Conservation (phyloP, 345 rosid genomes). For the Salix brachista region DNA sequence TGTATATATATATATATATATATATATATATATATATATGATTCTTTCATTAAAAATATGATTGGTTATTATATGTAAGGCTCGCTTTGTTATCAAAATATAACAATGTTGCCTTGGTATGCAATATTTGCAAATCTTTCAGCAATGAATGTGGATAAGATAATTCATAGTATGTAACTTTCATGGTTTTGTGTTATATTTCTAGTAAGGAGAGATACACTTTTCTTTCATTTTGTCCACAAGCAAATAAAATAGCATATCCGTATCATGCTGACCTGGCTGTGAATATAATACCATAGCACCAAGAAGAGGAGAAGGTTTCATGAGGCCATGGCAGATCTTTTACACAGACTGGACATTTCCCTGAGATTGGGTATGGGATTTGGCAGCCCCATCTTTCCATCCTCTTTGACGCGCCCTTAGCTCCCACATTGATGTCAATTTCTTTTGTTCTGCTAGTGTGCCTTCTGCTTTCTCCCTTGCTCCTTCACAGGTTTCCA, state of each 20-base stretch:
- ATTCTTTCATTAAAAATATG: too few relatives aligned
- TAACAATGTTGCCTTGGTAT: too few relatives aligned
- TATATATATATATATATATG: too few relatives aligned
- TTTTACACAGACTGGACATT: slow-evolving; percentile 42
- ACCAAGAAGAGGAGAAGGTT: not conserved
- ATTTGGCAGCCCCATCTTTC: slow-evolving; percentile 55
- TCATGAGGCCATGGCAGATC: not conserved
- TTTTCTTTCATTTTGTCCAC: too few relatives aligned
- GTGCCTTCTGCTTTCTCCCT: slow-evolving; percentile 80
- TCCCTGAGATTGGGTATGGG: slow-evolving; percentile 46
- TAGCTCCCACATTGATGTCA: slow-evolving; percentile 66
- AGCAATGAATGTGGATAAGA: too few relatives aligned
- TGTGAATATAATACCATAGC: not conserved
- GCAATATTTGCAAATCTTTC: too few relatives aligned
- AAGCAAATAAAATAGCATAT: not conserved
- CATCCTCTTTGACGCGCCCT: slow-evolving; percentile 91
- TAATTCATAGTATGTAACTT: too few relatives aligned
- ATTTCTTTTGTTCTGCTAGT: slow-evolving; percentile 65
- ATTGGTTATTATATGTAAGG: too few relatives aligned
- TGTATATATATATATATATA: too few relatives aligned
- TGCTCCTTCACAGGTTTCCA: slow-evolving; percentile 98
- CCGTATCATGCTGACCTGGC: not conserved
- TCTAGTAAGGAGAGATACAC: too few relatives aligned
- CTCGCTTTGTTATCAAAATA: too few relatives aligned
- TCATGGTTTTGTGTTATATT: too few relatives aligned